Evolutionary conservation across 305 asterid species (phyloP).

Genomic region (Stenogyne calaminthoides): DNA sequence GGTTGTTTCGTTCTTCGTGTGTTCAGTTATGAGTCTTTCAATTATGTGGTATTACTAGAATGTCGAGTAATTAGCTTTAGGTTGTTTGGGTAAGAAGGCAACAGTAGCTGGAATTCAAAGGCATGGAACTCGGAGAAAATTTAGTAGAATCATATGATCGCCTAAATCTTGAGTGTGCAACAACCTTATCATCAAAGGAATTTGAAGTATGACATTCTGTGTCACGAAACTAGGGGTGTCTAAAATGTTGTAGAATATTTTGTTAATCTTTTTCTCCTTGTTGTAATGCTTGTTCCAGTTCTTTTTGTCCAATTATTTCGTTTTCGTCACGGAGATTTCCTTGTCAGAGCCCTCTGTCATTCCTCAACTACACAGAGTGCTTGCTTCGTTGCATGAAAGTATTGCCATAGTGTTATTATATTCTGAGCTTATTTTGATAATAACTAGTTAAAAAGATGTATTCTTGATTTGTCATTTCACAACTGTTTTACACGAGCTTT

Average conservation of each 20-base stretch:
- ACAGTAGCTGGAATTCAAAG: background rate
- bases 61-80: constrained; percentile 2
- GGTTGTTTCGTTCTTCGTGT: background rate
- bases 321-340: background rate
- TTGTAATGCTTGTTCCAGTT: background rate
- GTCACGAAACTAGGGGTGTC: background rate
- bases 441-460: background rate
- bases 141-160: background rate
- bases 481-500: too few relatives aligned
- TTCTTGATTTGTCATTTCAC: background rate
- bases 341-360: background rate
- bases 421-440: background rate
- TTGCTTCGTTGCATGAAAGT: too few relatives aligned
- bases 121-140: background rate
- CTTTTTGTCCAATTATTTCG: background rate
- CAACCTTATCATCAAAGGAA: background rate
- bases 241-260: background rate
- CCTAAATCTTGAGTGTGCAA: background rate
- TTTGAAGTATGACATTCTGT: background rate
- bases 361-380: background rate
- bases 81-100: background rate
- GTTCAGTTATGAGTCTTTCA: background rate
- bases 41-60: background rate
- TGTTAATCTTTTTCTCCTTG: background rate
- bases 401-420: too few relatives aligned